Conservation (phyloP, 2,329 filamentous ascomycete genomes). For the Trichoderma sp. region DNA sequence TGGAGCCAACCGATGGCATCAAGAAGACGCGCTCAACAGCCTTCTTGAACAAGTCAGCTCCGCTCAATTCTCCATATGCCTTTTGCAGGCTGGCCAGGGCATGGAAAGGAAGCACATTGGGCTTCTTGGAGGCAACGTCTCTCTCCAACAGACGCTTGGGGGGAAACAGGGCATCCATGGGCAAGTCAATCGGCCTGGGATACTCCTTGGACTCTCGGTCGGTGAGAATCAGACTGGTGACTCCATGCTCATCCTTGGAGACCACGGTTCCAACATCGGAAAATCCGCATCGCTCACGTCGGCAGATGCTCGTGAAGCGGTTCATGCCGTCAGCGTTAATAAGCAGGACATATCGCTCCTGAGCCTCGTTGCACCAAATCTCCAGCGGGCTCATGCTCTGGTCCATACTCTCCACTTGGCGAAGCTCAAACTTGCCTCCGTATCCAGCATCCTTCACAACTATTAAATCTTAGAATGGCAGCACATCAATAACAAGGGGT, state of each 20-base stretch:
- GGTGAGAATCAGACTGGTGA: conserved; percentile 74
- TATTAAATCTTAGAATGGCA: too few species aligned
- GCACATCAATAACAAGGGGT: neutral
- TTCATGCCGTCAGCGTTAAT: conserved; percentile 81
- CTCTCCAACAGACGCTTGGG: conserved; percentile 81
- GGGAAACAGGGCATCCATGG: conserved; percentile 86
- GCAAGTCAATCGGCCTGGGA: conserved; percentile 81
- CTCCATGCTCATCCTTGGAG: conserved; percentile 60
- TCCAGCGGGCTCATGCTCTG: conserved; percentile 91
- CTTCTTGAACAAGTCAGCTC: conserved; percentile 58
- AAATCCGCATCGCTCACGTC: conserved; percentile 87
- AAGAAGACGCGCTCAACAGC: conserved; percentile 80
- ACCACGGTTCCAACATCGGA: conserved; percentile 84
- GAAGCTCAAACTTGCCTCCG: conserved; percentile 90
- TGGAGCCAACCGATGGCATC: conserved; percentile 90
- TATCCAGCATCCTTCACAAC: conserved; percentile 88
- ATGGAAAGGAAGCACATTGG: conserved; percentile 72
- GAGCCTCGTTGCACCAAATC: conserved; percentile 97
- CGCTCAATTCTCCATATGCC: conserved; percentile 57
- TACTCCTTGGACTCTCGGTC: conserved; percentile 76
- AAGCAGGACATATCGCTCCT: conserved; percentile 92
- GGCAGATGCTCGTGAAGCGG: conserved; percentile 67
- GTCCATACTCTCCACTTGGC: conserved; percentile 89
- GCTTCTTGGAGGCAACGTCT: conserved; percentile 69
- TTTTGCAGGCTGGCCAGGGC: conserved; percentile 64